Evolutionary conservation across 495 filamentous ascomycete species (phyloP).

Genomic region (Xanthoparmelia taractica): DNA sequence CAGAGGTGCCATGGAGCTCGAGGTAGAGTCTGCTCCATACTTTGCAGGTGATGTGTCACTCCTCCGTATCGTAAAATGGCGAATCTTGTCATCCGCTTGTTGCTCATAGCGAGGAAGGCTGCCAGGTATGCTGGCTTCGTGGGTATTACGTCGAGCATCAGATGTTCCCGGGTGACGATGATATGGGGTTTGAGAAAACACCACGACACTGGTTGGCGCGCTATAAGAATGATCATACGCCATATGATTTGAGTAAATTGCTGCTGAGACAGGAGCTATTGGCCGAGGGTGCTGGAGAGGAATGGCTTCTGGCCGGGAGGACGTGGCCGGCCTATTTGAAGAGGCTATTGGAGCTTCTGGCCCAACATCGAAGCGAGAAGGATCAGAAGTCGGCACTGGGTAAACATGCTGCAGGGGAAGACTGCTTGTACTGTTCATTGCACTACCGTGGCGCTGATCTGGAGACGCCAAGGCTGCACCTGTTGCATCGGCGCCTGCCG

Average conservation of each 20-base stretch:
- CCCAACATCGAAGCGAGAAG: conserved; percentile 48
- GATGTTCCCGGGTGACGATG: conserved; percentile 1
- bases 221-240: conserved; percentile 34
- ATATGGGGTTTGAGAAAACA: conserved; percentile 25
- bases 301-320: conserved; percentile 39
- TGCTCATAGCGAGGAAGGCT: conserved; percentile 2
- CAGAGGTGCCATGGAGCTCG: conserved; percentile 5
- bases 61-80: conserved; percentile 11
- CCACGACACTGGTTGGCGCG: conserved; percentile 31
- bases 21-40: conserved; percentile 8
- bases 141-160: background rate
- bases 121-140: conserved; percentile 9
- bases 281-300: conserved; percentile 54
- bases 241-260: conserved; percentile 44
- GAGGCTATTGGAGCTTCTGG: conserved; percentile 43
- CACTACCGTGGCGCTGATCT: conserved; percentile 4
- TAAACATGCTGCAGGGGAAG: conserved; percentile 40
- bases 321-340: conserved; percentile 24
- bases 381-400: conserved; percentile 56
- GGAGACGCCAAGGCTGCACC: conserved; percentile 24
- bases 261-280: conserved; percentile 47
- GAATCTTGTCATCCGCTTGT: conserved; percentile 6
- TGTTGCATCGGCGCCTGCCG: conserved; percentile 29
- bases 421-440: conserved; percentile 31
- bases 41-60: conserved; percentile 24